Evolutionary conservation across 192 early-diverging fungal genomes (phyloP).

Genomic region (Entomortierella beljakovae): DNA sequence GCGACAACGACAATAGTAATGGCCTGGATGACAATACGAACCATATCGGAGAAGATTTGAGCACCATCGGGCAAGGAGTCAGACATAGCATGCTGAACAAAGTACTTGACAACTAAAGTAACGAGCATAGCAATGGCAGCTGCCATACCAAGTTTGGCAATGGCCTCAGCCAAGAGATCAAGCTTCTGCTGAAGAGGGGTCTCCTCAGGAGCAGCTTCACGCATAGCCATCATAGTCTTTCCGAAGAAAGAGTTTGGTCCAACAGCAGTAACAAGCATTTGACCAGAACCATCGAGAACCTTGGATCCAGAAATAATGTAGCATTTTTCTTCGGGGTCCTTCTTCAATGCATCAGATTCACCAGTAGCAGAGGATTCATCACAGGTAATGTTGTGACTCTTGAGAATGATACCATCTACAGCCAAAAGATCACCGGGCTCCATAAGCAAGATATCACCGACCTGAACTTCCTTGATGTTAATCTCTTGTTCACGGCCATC

Average conservation of each 20-base stretch:
- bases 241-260: constrained; percentile 88
- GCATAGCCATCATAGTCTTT: constrained; percentile 91
- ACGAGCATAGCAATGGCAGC: constrained; percentile 88
- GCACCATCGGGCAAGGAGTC: constrained; percentile 65
- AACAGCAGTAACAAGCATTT: constrained; percentile 86
- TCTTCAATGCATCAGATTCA: constrained; percentile 88
- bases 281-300: constrained; percentile 89
- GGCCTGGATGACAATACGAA: constrained; percentile 82
- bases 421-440: constrained; percentile 95
- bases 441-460: constrained; percentile 89
- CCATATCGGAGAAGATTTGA: constrained; percentile 67
- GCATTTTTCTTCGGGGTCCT: constrained; percentile 74
- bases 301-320: constrained; percentile 94
- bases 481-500: constrained; percentile 80
- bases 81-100: constrained; percentile 64
- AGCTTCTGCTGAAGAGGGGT: constrained; percentile 96
- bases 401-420: constrained; percentile 90
- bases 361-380: constrained; percentile 96
- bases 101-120: constrained; percentile 73
- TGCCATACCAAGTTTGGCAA: constrained; percentile 92
- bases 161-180: constrained; percentile 90
- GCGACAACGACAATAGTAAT: constrained; percentile 87
- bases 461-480: constrained; percentile 83
- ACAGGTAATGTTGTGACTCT: constrained; percentile 81
- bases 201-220: constrained; percentile 72